Base-by-base conservation (phyloP, 2,329 filamentous ascomycete species). In the Fusarium caatingaense region DNA sequence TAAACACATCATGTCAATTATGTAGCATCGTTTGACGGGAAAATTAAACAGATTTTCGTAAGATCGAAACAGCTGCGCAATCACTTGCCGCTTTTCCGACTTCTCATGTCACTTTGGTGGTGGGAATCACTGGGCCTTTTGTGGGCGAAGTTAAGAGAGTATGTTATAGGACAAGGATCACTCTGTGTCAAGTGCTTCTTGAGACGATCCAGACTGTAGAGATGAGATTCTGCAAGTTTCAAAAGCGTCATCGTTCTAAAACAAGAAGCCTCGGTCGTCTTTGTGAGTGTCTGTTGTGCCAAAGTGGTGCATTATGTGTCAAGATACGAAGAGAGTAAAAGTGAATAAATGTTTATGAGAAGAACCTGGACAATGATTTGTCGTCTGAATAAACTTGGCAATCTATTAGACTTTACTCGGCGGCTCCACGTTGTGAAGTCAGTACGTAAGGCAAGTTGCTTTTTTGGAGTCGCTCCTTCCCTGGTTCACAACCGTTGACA, bases 171-270 rank as follows among this genome's bases (percentile, higher is more conserved):
- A 48, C 67, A 68, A 59, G 58, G 67, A 40, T 27, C 32, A 32
- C 40, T 34, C 32, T 30, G 54, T 45, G 51, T 50, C 68, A 65
- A 71, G 51, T 50, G 44, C 23, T 55, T 64, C 56, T 68, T 64
- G 64, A 48, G 67, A 69, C 58, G 47, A 70, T 68, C 67, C 64
- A 58, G 64, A 71, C 68, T 48, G 40, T 56, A 23, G 56, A 48
- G 50, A 54, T 68, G 55, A 25, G 53, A 55, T 54, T 59, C 23
- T 55, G 41, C 28, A 34, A 5, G 68, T 71, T 71, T 70, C 68
- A 70, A 42, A 42, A 60, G 10, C 37, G 53, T 51, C 32, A 48
- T 46, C 45, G 60, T 41, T 48, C 54, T 45, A 57, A 64, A 69
- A 69, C 66, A 54, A 40, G 47, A 47, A 62, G 59, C 46, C 44